phyloP scores from a whole-genome alignment of 2,329 filamentous ascomycete genomes.

The Sarocladiaceae sp. region DNA sequence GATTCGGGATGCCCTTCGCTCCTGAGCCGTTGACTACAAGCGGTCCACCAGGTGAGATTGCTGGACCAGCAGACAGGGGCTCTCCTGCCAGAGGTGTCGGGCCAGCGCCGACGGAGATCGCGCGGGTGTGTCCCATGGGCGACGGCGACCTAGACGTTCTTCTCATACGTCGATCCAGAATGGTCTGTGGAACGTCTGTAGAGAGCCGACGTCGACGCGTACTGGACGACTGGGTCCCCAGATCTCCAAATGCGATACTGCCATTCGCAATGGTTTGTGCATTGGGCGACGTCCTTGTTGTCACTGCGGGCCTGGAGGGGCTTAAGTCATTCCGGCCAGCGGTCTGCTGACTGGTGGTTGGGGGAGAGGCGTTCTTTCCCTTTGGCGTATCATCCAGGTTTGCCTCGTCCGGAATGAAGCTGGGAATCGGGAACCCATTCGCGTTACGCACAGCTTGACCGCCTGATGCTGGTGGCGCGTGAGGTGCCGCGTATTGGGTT shows the following conservation, averaged over 20 bases:
- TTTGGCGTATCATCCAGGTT: slow-evolving; percentile 40
- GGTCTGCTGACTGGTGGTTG: neutral
- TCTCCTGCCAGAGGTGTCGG: slow-evolving; percentile 32
- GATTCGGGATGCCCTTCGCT: slow-evolving; percentile 15
- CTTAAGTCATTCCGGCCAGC: slow-evolving; percentile 14
- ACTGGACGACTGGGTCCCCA: slow-evolving; percentile 26
- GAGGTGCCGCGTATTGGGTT: slow-evolving; percentile 14
- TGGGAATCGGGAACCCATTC: slow-evolving; percentile 47
- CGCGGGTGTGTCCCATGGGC: slow-evolving; percentile 43
- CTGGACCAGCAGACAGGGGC: slow-evolving; percentile 25
- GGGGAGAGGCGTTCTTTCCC: slow-evolving; percentile 14
- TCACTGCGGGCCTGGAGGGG: slow-evolving; percentile 15
- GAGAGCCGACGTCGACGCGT: slow-evolving; percentile 39
- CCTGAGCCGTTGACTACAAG: slow-evolving; percentile 44
- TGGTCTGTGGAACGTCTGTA: slow-evolving; percentile 46
- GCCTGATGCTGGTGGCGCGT: slow-evolving; percentile 28
- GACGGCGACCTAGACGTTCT: slow-evolving; percentile 51
- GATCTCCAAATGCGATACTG: slow-evolving; percentile 42
- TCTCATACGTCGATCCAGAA: slow-evolving; percentile 47
- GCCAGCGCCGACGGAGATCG: slow-evolving; percentile 33
- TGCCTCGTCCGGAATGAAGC: slow-evolving; percentile 49
- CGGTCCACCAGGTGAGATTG: slow-evolving; percentile 21
- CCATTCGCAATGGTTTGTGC: slow-evolving; percentile 19
- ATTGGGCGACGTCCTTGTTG: neutral
- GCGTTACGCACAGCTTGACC: slow-evolving; percentile 30